These are phyloP conservation scores for Leccinum variicolor DNA, from an alignment of 768 basidiomycete genomes.

Conservation along the genomic window DNA sequence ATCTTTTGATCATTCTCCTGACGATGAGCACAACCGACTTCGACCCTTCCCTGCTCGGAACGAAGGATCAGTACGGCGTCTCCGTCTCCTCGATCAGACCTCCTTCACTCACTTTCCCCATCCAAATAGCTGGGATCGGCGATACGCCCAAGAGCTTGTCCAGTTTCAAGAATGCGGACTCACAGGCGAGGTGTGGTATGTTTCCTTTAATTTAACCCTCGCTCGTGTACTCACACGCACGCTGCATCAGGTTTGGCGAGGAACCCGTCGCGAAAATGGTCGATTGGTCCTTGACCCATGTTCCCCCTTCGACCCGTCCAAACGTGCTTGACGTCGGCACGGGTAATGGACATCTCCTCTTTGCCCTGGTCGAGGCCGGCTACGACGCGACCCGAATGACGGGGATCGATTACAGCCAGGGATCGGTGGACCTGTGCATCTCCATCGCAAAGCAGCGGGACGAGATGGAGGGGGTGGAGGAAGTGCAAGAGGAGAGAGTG, in stretches of 20 bases:
- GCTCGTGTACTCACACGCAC: background rate
- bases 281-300: conserved; percentile 58
- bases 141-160: conserved; percentile 65
- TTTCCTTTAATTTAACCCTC: background rate
- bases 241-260: conserved; percentile 66
- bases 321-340: conserved; percentile 72
- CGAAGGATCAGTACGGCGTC: conserved; percentile 66
- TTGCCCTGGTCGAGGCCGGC: conserved; percentile 65
- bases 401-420: conserved; percentile 78
- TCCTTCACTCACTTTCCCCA: background rate
- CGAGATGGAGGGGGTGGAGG: background rate
- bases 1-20: conserved; percentile 1
- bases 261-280: conserved; percentile 79
- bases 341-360: conserved; percentile 76
- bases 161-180: conserved; percentile 79
- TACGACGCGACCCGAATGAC: conserved; percentile 50
- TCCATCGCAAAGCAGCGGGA: conserved; percentile 49
- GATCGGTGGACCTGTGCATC: conserved; percentile 61
- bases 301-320: conserved; percentile 46
- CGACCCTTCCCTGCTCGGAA: conserved; percentile 71
- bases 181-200: conserved; percentile 83
- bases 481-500: too few species aligned
- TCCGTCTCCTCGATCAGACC: background rate
- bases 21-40: conserved; percentile 44
- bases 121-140: conserved; percentile 65